phyloP scores from a whole-genome alignment of 768 basidiomycete genomes.

The Lanmaoa pseudosensibilis region DNA sequence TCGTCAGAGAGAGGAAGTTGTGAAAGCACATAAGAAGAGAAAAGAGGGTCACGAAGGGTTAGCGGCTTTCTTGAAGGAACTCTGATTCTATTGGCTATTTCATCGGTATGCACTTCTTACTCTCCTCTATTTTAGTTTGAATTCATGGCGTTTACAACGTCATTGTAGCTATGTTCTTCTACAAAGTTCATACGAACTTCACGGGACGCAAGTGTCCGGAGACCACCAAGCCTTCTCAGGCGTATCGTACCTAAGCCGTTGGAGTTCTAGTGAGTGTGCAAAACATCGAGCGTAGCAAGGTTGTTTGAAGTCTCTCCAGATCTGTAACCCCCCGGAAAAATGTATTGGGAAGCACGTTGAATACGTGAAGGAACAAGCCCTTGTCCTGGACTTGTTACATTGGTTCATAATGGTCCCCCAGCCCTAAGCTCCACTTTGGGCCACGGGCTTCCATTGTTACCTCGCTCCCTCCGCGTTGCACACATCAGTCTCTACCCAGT shows the following conservation, averaged over 20 bases:
- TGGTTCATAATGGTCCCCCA: too few relatives aligned
- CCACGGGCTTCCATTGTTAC: too few relatives aligned
- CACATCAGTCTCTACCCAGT: too few relatives aligned
- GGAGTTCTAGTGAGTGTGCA: not conserved
- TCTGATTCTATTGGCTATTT: slow-evolving; percentile 5
- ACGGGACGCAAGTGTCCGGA: not conserved
- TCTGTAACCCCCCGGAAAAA: not conserved
- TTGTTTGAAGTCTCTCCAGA: not conserved
- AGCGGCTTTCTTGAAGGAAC: slow-evolving; percentile 46
- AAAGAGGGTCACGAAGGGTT: slow-evolving; percentile 40
- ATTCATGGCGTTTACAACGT: not conserved
- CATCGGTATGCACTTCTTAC: not conserved
- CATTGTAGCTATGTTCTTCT: not conserved
- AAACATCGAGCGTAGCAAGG: not conserved
- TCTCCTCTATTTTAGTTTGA: not conserved
- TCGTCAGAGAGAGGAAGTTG: slow-evolving; percentile 43
- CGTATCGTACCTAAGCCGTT: too few relatives aligned
- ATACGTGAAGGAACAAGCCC: too few relatives aligned
- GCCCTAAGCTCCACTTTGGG: too few relatives aligned
- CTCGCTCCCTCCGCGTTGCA: too few relatives aligned
- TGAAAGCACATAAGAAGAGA: slow-evolving; percentile 19
- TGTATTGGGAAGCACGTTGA: not conserved
- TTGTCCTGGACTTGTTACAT: too few relatives aligned
- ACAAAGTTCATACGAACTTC: too few relatives aligned
- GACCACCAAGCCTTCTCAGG: not conserved